Conservation (phyloP, 2,329 filamentous ascomycete species). For the Aspergillus pseudoviridinutans region DNA sequence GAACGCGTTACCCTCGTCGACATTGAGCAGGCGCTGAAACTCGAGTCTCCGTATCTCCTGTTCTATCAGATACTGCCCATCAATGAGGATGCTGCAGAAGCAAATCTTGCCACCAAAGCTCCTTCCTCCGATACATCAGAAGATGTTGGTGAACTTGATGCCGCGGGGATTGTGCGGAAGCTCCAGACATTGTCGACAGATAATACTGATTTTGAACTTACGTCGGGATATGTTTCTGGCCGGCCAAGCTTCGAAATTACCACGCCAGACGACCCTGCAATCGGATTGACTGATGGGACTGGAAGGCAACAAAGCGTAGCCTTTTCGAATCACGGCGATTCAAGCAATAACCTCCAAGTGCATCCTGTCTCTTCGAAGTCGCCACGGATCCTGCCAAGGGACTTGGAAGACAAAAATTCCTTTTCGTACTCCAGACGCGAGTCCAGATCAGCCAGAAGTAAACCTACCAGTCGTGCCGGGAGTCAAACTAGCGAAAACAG, state of each 20-base stretch:
- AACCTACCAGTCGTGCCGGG: slow-evolving; percentile 31
- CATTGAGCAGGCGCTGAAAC: slow-evolving; percentile 70
- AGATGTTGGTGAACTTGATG: slow-evolving; percentile 20
- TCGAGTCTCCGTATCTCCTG: slow-evolving; percentile 89
- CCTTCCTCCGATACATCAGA: slow-evolving; percentile 26
- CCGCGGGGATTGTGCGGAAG: slow-evolving; percentile 15
- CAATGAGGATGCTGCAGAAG: slow-evolving; percentile 56
- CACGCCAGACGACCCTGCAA: slow-evolving; percentile 20
- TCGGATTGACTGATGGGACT: slow-evolving; percentile 11
- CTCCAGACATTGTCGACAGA: slow-evolving; percentile 15
- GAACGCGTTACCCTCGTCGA: slow-evolving; percentile 72
- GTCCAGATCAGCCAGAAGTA: slow-evolving; percentile 28
- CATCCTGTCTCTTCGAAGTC: slow-evolving; percentile 23
- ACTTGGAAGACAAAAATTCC: slow-evolving; percentile 17
- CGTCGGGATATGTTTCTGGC: slow-evolving; percentile 22
- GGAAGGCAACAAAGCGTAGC: slow-evolving; percentile 25
- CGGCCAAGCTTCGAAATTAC: slow-evolving; percentile 39
- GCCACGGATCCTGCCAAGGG: slow-evolving; percentile 23
- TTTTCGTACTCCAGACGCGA: slow-evolving; percentile 27
- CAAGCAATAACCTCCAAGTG: slow-evolving; percentile 13
- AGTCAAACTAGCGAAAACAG: slow-evolving; percentile 36
- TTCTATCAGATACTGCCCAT: slow-evolving; percentile 95
- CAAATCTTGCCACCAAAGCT: slow-evolving; percentile 32
- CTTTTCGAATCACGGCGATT: slow-evolving; percentile 22
- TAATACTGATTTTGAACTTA: slow-evolving; percentile 15